Base-by-base conservation (phyloP, 352 stramenopile genomes). In the Pythium aquatile region DNA sequence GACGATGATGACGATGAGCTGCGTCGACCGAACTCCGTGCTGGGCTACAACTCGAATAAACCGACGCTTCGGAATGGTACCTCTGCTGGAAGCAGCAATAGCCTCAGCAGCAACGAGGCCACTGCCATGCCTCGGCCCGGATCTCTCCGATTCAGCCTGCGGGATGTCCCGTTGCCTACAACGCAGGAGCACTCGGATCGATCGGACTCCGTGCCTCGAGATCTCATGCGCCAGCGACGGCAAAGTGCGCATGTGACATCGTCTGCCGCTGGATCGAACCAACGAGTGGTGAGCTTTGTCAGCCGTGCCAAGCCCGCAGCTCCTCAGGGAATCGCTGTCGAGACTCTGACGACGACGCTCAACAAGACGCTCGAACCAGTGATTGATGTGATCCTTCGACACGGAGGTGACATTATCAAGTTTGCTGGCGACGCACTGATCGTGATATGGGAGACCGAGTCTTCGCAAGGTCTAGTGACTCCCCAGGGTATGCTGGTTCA, bases 351-450 rank as follows among this genome's bases (percentile, higher is more conserved):
- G 0, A 90, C 73, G n/a, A 79, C 75, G 20, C 72, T 93, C 33
- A 93, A 93, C 75, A 87, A 91, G 49, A 93, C 78, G 28, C 76
- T 93, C 1, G 85, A 90, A 26, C 81, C 81, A 1, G 85, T 93
- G 2, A 93, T 93, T 37, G 72, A 91, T 37, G 81, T 91, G 8
- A 91, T 93, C 44, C 59, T 87, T 5, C 76, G 86, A 54, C 80
- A 90, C 56, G 77, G 78, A 5, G 85, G 82, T 7, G 85, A 93
- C 55, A 93, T 93, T 56, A 90, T 93, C 65, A 93, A 93, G 55
- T 93, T 93, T 64, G 85, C 83, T 33, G 85, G 85, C 24, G 85
- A 91, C 33, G 85, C 85, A 6, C 77, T 93, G 20, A 91, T 91
- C 47, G 85, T 91, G 10, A 75, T 93, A n/a, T 93, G 82, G 82